Evolutionary conservation across 2,329 filamentous ascomycete genomes (phyloP), one percentile per base, ranked within the genome.

Genomic region (Colletotrichum sp.): DNA sequence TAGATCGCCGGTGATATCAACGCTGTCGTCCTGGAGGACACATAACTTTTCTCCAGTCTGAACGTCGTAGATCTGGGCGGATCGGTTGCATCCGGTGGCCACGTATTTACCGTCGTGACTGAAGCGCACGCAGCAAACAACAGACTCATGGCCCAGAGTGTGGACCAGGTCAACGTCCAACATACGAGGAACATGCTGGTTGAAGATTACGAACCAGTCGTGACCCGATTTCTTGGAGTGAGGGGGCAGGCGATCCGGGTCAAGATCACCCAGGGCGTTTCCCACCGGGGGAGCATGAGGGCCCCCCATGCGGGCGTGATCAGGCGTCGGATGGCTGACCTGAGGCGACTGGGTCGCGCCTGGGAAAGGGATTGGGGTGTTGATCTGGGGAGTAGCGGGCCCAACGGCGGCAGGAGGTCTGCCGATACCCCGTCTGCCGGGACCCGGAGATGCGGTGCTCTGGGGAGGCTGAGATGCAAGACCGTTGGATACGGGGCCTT

Each of bases 61-160:
- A 56, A 98, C 96, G 79, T 99, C 97, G 84, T 97, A 99, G 80
- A 99, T 99, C 86, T 98, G 96, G n/a, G 97, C 97, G n/a, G 96
- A 98, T 78, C 96, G 91, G 86, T 99, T 99, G 89, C 97, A 98
- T 58, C 97, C 97, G 7, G 97, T 99, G 9, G 97, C 97, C 71
- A 99, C 94, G 80, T 95, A 98, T 82, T 98, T 96, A 79, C 97
- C 97, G 82, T 99, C 97, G 71, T 94, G 92, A 83, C 96, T 98
- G 89, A 99, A 99, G 74, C 97, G 92, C 43, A 99, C 97, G 84
- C 97, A 99, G 90, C 97, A 99, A 1, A 99, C 97, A 5, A 99
- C 97, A 80, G 96, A 98, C 83, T 98, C 95, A 82, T 99, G 97
- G 76, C 93, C 92, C 69, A 99, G 90, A 72, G 96, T 98, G 86